A percentile compares a stretch with the other conserved stretches of the same genome.
These are phyloP conservation scores for Citrullus amarus DNA, from an alignment of 306 rosid genomes.

Conservation along the genomic window DNA sequence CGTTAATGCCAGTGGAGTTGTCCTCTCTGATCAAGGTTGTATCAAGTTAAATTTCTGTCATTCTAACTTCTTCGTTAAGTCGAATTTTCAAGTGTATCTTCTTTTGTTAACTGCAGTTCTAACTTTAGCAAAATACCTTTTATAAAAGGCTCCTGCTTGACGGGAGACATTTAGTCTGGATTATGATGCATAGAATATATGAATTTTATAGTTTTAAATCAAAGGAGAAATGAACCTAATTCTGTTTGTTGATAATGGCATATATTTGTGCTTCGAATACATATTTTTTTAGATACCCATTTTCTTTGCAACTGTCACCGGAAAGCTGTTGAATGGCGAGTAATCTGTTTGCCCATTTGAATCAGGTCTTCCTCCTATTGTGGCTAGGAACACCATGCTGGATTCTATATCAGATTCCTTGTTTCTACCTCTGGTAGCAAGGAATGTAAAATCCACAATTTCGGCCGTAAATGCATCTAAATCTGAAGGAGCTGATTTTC, in stretches of 20 bases:
- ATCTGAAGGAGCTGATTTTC: constrained; percentile 94
- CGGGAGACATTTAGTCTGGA: background rate
- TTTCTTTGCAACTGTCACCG: background rate
- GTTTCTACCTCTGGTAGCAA: constrained; percentile 84
- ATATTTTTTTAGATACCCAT: background rate
- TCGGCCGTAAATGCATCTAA: constrained; percentile 65
- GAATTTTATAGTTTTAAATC: background rate
- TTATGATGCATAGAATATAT: background rate
- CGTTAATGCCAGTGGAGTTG: constrained; percentile 58
- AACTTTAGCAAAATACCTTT: background rate
- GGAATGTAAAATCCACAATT: constrained; percentile 45
- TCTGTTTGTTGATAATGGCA: background rate
- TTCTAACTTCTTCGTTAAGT: background rate
- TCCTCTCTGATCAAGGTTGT: constrained; percentile 86
- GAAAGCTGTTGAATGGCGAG: background rate
- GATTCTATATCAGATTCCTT: constrained; percentile 61
- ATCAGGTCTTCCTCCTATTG: constrained; percentile 86
- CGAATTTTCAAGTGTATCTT: background rate
- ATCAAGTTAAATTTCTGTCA: background rate
- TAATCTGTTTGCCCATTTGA: constrained; percentile 9
- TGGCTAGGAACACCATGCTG: constrained; percentile 76
- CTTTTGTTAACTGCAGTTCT: background rate
- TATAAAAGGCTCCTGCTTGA: background rate
- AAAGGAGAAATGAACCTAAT: background rate
- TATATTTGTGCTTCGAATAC: background rate